Percentiles rank a stretch among this genome's conserved stretches.
Conservation (phyloP, 495 filamentous ascomycete species). For the Aspergillus cavernicola region DNA sequence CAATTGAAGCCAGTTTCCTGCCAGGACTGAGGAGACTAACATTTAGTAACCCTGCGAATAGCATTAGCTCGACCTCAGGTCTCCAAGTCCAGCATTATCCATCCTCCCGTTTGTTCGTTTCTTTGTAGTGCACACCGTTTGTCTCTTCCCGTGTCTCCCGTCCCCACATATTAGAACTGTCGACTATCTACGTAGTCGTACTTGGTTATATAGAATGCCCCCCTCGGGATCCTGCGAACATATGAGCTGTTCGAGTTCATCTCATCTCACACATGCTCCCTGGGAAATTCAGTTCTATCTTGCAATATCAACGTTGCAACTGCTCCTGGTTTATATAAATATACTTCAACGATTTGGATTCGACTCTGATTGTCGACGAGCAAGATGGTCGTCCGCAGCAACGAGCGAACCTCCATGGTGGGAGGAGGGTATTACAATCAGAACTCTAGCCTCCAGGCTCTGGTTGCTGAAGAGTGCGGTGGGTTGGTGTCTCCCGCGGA, state of each 20-base stretch:
- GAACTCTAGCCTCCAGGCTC: slow-evolving; percentile 5
- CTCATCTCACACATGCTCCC: too few species aligned
- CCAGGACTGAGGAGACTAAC: background rate
- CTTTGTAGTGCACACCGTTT: background rate
- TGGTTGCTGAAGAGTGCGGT: slow-evolving; percentile 6
- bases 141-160: background rate
- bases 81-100: background rate
- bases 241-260: too few species aligned
- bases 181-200: too few species aligned
- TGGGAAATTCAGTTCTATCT: too few species aligned
- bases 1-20: background rate
- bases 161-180: background rate
- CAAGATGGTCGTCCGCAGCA: background rate
- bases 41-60: too few species aligned
- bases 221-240: background rate
- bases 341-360: background rate
- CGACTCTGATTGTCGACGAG: background rate
- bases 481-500: background rate
- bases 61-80: background rate
- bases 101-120: background rate
- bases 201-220: background rate
- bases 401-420: slow-evolving; percentile 9
- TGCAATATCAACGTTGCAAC: too few species aligned
- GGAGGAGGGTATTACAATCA: slow-evolving; percentile 7
- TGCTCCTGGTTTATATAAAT: too few species aligned